Percentiles rank a stretch among this genome's conserved stretches.
Conservation (phyloP, 805 yeast species). For the Candida easanensis region DNA sequence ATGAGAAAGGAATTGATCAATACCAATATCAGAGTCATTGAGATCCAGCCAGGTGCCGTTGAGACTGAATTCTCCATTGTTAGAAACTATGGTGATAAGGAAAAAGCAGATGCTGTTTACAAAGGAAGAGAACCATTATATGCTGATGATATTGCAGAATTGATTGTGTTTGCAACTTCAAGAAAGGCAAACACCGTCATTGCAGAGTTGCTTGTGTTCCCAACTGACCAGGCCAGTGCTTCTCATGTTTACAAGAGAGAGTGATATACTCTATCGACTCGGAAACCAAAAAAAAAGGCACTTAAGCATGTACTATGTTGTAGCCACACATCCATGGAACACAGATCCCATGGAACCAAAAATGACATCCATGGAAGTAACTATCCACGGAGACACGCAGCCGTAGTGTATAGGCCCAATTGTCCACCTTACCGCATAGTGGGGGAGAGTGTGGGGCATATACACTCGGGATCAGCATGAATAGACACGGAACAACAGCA, state of each 20-base stretch:
- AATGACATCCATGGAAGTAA: too few relatives aligned
- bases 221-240: slow-evolving; percentile 83
- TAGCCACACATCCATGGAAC: too few relatives aligned
- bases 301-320: too few relatives aligned
- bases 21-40: slow-evolving; percentile 65
- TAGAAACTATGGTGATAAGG: slow-evolving; percentile 56
- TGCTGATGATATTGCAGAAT: slow-evolving; percentile 60
- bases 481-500: too few relatives aligned
- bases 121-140: slow-evolving; percentile 52
- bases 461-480: too few relatives aligned
- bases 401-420: too few relatives aligned
- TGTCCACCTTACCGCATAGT: too few relatives aligned
- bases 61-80: slow-evolving; percentile 65
- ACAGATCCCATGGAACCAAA: too few relatives aligned
- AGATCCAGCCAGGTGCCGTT: slow-evolving; percentile 68
- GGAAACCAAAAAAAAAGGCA: too few relatives aligned
- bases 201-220: slow-evolving; percentile 79
- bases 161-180: slow-evolving; percentile 55
- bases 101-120: slow-evolving; percentile 53
- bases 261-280: slow-evolving; percentile 11
- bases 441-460: too few relatives aligned
- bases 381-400: too few relatives aligned
- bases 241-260: slow-evolving; percentile 53
- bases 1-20: slow-evolving; percentile 72
- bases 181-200: slow-evolving; percentile 58